Evolutionary conservation across 208 protist genomes (phyloP), one percentile per base, ranked within the genome.

Genomic region (Trypanosoma scelopori): DNA sequence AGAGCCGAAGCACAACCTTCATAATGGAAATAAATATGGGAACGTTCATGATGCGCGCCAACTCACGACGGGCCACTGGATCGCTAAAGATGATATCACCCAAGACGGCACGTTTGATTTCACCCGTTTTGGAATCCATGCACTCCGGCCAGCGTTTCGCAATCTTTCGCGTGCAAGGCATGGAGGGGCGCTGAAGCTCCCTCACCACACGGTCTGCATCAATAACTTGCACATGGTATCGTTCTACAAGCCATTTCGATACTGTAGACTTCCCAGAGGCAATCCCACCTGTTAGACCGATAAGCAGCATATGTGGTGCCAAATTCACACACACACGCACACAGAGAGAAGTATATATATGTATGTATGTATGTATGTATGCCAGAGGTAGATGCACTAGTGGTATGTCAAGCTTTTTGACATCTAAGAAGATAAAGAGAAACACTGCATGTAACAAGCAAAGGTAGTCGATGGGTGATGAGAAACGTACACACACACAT

Each of bases 261-360:
- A 95, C 89, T n/a, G 83, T 90, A 6, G 84, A 93, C 77, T 97
- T 97, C 32, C 92, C 92, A 63, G 86, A 94, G 9, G 92, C 89
- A 53, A 97, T 97, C n/a, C 92, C 92, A 37, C 92, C 92, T 5
- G 92, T 97, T 25, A 97, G 79, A 18, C 92, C 92, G 49, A 97
- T 87, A 18, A 97, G 84, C 60, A 94, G 70, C 84, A 97, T 92
- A 5, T 37, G 32, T 37, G 32, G 3, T 9, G 3, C 32, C 25
- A 51, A 16, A 6, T 27, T 3, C 11, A 49, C n/a, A 59, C 23
- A 12, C 58, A 64, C 30, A 41, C n/a, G 65, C 48, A 22, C 55
- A 52, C n/a, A 55, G n/a, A n/a, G n/a, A n/a, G n/a, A n/a, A n/a
- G n/a, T n/a, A n/a, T n/a, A n/a, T n/a, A n/a, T n/a, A n/a, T n/a